Conservation (phyloP, 495 filamentous ascomycete genomes). For the Pyrenula aspistea region DNA sequence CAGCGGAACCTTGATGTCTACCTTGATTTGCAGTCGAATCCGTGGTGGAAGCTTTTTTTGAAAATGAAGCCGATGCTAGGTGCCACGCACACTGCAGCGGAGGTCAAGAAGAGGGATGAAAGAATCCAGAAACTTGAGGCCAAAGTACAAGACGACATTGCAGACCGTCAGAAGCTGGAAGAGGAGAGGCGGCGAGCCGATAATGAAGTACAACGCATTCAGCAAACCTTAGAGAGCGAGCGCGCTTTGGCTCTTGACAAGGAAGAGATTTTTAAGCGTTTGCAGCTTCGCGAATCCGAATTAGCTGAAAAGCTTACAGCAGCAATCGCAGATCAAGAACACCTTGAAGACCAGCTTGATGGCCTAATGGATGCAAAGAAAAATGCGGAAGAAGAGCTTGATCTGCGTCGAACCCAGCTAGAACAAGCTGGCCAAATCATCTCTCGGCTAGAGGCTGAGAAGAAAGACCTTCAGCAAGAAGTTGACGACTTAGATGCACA, state of each 20-base stretch:
- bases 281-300: constrained; percentile 82
- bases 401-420: constrained; percentile 65
- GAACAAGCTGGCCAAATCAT: constrained; percentile 90
- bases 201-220: constrained; percentile 73
- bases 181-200: constrained; percentile 86
- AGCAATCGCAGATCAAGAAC: constrained; percentile 91
- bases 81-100: constrained; percentile 75
- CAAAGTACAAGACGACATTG: constrained; percentile 66
- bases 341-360: constrained; percentile 86
- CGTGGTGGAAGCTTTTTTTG: constrained; percentile 96
- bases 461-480: constrained; percentile 55
- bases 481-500: constrained; percentile 55
- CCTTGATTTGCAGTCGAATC: constrained; percentile 73
- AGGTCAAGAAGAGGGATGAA: constrained; percentile 90
- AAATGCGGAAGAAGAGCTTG: constrained; percentile 72
- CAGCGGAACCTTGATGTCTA: constrained; percentile 88
- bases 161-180: constrained; percentile 69
- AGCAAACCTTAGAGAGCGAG: constrained; percentile 90
- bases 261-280: constrained; percentile 92
- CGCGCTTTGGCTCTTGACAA: constrained; percentile 90
- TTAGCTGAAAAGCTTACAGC: constrained; percentile 83
- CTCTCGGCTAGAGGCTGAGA: constrained; percentile 69
- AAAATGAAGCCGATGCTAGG: constrained; percentile 91
- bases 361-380: constrained; percentile 81
- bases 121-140: constrained; percentile 75